phyloP scores from a whole-genome alignment of 1,139 yeast species.

The Maudiozyma humilis region DNA sequence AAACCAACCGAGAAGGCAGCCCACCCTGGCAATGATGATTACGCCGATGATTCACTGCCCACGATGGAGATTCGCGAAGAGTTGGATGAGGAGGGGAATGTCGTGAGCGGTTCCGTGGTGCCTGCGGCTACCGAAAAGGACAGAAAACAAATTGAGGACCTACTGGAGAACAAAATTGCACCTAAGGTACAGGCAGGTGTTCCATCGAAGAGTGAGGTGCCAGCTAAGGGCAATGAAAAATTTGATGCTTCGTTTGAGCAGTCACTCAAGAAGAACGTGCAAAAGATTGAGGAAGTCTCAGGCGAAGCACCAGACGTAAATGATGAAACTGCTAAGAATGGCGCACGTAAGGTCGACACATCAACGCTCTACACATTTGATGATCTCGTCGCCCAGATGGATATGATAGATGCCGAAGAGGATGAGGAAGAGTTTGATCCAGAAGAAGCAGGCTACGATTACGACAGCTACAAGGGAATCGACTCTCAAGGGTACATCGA shows the following conservation, averaged over 20 bases:
- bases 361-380: conserved; percentile 41
- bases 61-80: conserved; percentile 80
- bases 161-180: conserved; percentile 1
- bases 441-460: conserved; percentile 32
- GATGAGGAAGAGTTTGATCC: conserved; percentile 38
- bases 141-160: conserved; percentile 19
- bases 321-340: background rate
- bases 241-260: conserved; percentile 11
- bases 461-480: conserved; percentile 30
- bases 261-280: conserved; percentile 9
- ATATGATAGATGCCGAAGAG: conserved; percentile 30
- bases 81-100: conserved; percentile 70
- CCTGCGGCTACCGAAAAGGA: conserved; percentile 25
- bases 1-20: background rate
- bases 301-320: background rate
- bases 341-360: conserved; percentile 32
- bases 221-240: background rate
- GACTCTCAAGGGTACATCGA: conserved; percentile 25
- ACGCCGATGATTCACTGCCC: conserved; percentile 39
- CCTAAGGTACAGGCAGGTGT: conserved; percentile 5
- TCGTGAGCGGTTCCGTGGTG: conserved; percentile 38
- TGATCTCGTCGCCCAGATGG: conserved; percentile 28
- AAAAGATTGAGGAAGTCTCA: background rate
- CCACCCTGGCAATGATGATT: conserved; percentile 9
- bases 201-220: conserved; percentile 4